Conservation (phyloP, 2,329 filamentous ascomycete genomes). For the Macrophomina tecta region DNA sequence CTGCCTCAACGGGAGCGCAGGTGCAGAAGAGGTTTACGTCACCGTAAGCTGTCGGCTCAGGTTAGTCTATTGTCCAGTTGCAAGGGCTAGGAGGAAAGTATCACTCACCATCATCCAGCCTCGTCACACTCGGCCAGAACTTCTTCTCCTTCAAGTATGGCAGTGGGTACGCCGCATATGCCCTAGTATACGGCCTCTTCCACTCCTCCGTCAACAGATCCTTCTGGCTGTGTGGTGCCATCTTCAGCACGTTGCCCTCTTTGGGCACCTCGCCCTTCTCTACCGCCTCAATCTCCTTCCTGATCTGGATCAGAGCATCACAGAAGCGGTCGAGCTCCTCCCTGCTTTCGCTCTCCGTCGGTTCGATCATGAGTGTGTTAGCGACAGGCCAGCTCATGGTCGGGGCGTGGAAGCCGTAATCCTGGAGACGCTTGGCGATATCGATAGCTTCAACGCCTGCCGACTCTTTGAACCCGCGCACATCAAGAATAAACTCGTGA, state of each 20-base stretch:
- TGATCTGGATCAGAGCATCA: conserved; percentile 85
- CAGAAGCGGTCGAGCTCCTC: conserved; percentile 93
- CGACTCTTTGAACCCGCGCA: conserved; percentile 80
- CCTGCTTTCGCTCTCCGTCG: conserved; percentile 91
- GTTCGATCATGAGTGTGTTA: conserved; percentile 97
- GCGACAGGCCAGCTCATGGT: conserved; percentile 97
- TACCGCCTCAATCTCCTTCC: conserved; percentile 80
- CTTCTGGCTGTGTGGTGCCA: conserved; percentile 82
- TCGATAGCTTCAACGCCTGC: conserved; percentile 90
- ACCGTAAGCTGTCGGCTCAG: conserved; percentile 69
- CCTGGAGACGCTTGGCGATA: conserved; percentile 93
- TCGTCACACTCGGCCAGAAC: conserved; percentile 90
- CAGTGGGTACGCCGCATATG: conserved; percentile 86
- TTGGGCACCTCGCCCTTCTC: conserved; percentile 79
- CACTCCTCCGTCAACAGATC: conserved; percentile 80
- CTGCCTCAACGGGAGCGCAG: conserved; percentile 77
- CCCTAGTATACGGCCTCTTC: conserved; percentile 80
- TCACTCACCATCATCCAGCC: conserved; percentile 82
- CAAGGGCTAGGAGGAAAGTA: neutral
- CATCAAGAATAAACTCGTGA: conserved; percentile 96
- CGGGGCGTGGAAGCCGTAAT: conserved; percentile 96
- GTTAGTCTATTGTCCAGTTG: conserved; percentile 28
- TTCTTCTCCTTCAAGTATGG: conserved; percentile 90
- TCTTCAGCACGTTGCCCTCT: conserved; percentile 84
- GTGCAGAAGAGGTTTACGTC: conserved; percentile 95